Evolutionary conservation across 805 yeast species (phyloP).

Genomic region (Candida mattraensis): DNA sequence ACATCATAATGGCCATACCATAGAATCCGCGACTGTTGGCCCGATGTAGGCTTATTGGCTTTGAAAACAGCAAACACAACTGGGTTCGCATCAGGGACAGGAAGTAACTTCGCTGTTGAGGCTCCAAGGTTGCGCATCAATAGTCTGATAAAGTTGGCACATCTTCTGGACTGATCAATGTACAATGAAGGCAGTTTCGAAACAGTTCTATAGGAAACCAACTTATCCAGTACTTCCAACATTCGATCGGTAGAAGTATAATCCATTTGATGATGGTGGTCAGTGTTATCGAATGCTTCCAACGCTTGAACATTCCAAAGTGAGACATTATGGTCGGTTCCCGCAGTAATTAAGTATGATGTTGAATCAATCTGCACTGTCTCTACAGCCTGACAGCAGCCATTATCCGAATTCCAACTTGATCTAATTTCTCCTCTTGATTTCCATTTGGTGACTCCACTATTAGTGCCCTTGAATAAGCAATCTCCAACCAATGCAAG

Average conservation of each 20-base stretch:
- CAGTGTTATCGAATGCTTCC: constrained; percentile 12
- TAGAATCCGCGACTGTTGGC: constrained; percentile 46
- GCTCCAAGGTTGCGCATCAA: constrained; percentile 72
- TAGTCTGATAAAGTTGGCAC: constrained; percentile 73
- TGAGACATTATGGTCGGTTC: constrained; percentile 63
- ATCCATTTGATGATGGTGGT: constrained; percentile 6
- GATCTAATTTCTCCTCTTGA: constrained; percentile 43
- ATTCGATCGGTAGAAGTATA: constrained; percentile 47
- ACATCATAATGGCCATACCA: constrained; percentile 98
- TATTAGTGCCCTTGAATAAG: constrained; percentile 60
- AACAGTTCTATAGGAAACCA: constrained; percentile 74
- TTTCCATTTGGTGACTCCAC: constrained; percentile 52
- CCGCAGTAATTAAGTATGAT: constrained; percentile 63
- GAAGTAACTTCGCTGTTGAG: constrained; percentile 59
- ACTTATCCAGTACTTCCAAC: constrained; percentile 56
- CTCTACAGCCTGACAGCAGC: constrained; percentile 57
- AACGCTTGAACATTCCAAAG: constrained; percentile 61
- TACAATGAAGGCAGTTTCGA: constrained; percentile 68
- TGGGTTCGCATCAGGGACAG: constrained; percentile 81
- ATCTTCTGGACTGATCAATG: constrained; percentile 78
- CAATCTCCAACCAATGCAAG: constrained; percentile 55
- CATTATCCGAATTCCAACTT: constrained; percentile 54
- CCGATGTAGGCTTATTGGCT: constrained; percentile 36
- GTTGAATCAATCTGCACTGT: constrained; percentile 41
- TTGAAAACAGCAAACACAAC: constrained; percentile 74